Evolutionary conservation across 805 yeast genomes (phyloP), one percentile per base, ranked within the genome.

Genomic region (Candida ipomoeae): DNA sequence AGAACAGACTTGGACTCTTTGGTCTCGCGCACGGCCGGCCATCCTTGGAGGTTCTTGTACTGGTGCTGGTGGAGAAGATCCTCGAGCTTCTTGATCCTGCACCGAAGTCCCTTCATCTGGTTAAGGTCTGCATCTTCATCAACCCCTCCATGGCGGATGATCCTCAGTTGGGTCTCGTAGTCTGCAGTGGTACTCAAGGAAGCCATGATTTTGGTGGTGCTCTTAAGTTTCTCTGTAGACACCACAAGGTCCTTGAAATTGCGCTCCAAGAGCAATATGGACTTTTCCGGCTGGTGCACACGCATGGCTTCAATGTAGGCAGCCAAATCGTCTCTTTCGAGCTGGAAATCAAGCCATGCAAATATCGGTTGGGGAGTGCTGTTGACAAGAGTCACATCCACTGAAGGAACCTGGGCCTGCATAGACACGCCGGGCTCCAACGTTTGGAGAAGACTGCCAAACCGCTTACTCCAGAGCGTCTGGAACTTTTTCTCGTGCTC

Each of bases 1-100:
- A 56, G 18, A 10, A 51, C 52, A 41, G 62, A 46, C 1, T 8
- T 42, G 5, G 21, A 6, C 39, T 20, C 39, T 11, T 35, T 35
- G 21, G 26, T 33, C 0, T 51, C 18, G 14, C 40, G 48, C 17
- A 49, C 64, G 7, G 70, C 72, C 4, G 75, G 80, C 77, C 67
- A 75, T 58, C 52, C 77, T 32, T 74, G 74, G 36, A 82, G 70
- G 46, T 81, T 79, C 42, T 77, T 77, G 60, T 77, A 82, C 55
- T 81, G 88, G 48, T 82, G 85, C 54, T 87, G 89, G 62, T 89
- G 94, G 14, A 90, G 68, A 36, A 89, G 66, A 48, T 81, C 84
- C 58, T 90, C 97, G 47, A 92, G 74, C 57, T 86, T 86, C 54
- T 80, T 81, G 38, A 92, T 87, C 48, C 96, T 71, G 10, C 80